phyloP scores from a whole-genome alignment of 129 eudicot species.

The sunflower (Helianthus annuus) region DNA sequence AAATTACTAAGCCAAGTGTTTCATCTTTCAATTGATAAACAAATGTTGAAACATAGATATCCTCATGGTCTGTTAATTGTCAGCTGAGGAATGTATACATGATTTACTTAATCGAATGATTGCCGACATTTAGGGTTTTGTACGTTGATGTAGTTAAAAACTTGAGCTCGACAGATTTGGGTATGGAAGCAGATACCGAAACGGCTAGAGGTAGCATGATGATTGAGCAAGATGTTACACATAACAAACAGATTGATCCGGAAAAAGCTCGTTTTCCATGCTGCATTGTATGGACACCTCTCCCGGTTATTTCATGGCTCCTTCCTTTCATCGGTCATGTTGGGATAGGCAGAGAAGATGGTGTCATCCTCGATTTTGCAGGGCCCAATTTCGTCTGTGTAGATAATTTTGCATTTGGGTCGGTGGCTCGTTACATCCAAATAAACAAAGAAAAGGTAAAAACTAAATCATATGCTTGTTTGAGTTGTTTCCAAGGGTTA shows the following conservation, averaged over 20 bases:
- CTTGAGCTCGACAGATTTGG: neutral
- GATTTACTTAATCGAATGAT: neutral
- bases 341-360: slow-evolving; percentile 23
- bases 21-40: neutral
- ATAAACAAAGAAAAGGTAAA: slow-evolving; percentile 21
- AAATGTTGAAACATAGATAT: neutral
- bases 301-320: slow-evolving; percentile 25
- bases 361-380: slow-evolving; percentile 21
- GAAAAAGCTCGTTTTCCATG: slow-evolving; percentile 7
- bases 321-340: slow-evolving; percentile 26
- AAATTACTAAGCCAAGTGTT: neutral
- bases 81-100: neutral
- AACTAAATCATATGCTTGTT: neutral
- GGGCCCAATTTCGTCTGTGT: slow-evolving; percentile 23
- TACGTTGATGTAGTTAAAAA: neutral
- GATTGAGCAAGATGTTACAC: slow-evolving; percentile 10
- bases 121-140: neutral
- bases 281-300: slow-evolving; percentile 27
- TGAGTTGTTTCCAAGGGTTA: neutral
- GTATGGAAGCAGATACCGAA: slow-evolving; percentile 6
- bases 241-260: slow-evolving; percentile 13
- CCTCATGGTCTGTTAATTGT: neutral
- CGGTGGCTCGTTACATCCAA: slow-evolving; percentile 17
- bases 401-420: slow-evolving; percentile 26
- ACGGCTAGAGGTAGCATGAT: neutral